A percentile compares a stretch with the other conserved stretches of the same genome.
phyloP scores from a whole-genome alignment of 2,329 filamentous ascomycete genomes.

The Penicillium sp. region DNA sequence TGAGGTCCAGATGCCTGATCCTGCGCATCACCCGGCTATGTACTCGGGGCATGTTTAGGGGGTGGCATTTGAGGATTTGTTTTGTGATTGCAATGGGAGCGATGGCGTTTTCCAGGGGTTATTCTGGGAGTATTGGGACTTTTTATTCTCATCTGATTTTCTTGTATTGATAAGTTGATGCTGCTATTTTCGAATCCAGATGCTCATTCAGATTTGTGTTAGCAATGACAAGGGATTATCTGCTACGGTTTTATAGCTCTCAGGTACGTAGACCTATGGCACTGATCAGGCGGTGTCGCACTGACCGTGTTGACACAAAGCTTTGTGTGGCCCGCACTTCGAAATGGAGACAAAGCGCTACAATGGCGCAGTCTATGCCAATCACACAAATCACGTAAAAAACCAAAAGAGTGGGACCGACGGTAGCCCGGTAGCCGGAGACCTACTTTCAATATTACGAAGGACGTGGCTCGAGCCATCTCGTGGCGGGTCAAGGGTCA shows the following conservation, averaged over 20 bases:
- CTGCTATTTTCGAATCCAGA: background rate
- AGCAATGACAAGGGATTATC: too few species aligned
- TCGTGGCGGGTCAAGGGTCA: constrained; percentile 56
- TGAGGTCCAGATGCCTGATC: constrained; percentile 52
- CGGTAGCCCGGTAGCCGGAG: constrained; percentile 44
- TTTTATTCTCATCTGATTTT: background rate
- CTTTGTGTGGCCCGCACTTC: too few species aligned
- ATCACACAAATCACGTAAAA: background rate
- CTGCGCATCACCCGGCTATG: constrained; percentile 57
- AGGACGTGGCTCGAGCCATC: constrained; percentile 65
- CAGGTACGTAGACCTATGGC: too few species aligned
- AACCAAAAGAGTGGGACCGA: background rate
- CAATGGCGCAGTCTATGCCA: background rate
- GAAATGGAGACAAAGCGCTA: too few species aligned
- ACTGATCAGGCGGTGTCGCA: background rate
- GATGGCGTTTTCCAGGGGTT: background rate
- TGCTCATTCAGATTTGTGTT: background rate
- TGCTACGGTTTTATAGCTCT: too few species aligned
- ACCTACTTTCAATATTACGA: constrained; percentile 48
- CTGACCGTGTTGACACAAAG: too few species aligned
- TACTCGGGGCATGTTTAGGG: constrained; percentile 26
- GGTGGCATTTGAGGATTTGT: background rate
- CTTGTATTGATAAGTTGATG: background rate
- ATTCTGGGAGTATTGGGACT: background rate
- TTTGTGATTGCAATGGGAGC: background rate